Evolutionary conservation across 2,329 filamentous ascomycete species (phyloP).

Genomic region (Penicillium sp.): DNA sequence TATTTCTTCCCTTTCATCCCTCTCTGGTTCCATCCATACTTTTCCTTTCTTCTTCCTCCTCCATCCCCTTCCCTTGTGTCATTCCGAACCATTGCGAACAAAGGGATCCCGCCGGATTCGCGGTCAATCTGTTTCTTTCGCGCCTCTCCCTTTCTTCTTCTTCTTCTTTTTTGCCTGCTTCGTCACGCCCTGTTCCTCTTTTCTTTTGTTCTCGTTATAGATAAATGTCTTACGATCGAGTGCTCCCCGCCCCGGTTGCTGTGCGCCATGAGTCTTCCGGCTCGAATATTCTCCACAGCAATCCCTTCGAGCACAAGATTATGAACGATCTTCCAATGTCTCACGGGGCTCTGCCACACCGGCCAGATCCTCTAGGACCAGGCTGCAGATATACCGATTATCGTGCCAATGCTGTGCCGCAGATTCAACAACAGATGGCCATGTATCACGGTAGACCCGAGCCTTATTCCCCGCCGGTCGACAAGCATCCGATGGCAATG

Average conservation of each 20-base stretch:
- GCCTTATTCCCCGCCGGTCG: constrained; percentile 28
- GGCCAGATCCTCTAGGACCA: constrained; percentile 15
- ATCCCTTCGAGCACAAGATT: constrained; percentile 47
- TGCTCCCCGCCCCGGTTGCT: constrained; percentile 49
- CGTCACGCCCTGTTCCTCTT: background rate
- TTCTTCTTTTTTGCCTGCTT: background rate
- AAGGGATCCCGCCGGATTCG: background rate
- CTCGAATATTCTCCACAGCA: constrained; percentile 38
- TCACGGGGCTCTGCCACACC: constrained; percentile 21
- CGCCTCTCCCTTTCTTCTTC: constrained; percentile 2
- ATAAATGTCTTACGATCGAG: constrained; percentile 55
- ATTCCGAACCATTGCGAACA: background rate
- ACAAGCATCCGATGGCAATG: constrained; percentile 16
- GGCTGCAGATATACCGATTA: constrained; percentile 27
- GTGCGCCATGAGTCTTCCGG: constrained; percentile 45
- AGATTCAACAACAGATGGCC: constrained; percentile 31
- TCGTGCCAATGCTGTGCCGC: constrained; percentile 19
- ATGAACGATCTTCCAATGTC: constrained; percentile 39
- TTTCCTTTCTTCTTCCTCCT: background rate
- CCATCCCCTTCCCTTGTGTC: background rate
- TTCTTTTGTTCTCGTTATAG: constrained; percentile 20
- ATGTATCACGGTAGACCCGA: constrained; percentile 1
- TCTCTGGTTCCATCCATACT: background rate
- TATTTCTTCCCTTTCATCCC: constrained; percentile 23
- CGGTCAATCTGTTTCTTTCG: constrained; percentile 1